Evolutionary conservation across 2,329 filamentous ascomycete species (phyloP), one percentile per base, ranked within the genome.

Genomic region (Trichoderma semiorbis): DNA sequence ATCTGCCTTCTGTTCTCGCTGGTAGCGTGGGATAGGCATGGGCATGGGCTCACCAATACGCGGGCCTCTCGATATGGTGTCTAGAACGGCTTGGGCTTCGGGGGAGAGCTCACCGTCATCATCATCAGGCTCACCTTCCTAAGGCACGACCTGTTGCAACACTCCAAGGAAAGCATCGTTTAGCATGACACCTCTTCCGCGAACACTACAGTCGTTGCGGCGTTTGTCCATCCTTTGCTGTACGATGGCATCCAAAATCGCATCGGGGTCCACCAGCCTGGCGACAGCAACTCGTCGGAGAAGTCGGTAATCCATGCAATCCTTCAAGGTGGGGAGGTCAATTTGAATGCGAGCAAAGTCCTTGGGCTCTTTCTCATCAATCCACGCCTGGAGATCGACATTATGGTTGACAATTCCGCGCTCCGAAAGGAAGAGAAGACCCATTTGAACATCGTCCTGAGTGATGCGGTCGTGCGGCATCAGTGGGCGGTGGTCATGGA

Each of bases 121-220:
- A 7, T n/a, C 11, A 16, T 16, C 32, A 10, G 16, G 32, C 1
- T 16, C 10, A 11, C 18, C 10, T 28, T 53, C 57, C 32, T 36
- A 69, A 18, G 57, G 67, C 16, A 69, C 28, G 16, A 3, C n/a
- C 16, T n/a, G 39, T 53, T 69, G 39, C 7, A 61, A n/a, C 14
- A 3, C 26, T 50, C 67, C 67, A 30, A 69, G 36, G n/a, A 69
- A 69, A 16, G 57, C 57, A n/a, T 69, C 67, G 11, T 53, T 69
- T 3, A 14, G 21, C 39, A 69, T 62, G 8, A 26, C 21, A 7
- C 14, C n/a, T 8, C 30, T 10, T 30, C 26, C 4, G 10, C 18
- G 67, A n/a, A 28, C n/a, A 18, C 18, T 53, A 3, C 26, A 39
- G 7, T 36, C 67, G 2, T 30, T 69, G 36, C 5, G 16, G 4